These are phyloP conservation scores for Phytophthora hybrid DNA, from an alignment of 352 stramenopile species.

Conservation along the genomic window DNA sequence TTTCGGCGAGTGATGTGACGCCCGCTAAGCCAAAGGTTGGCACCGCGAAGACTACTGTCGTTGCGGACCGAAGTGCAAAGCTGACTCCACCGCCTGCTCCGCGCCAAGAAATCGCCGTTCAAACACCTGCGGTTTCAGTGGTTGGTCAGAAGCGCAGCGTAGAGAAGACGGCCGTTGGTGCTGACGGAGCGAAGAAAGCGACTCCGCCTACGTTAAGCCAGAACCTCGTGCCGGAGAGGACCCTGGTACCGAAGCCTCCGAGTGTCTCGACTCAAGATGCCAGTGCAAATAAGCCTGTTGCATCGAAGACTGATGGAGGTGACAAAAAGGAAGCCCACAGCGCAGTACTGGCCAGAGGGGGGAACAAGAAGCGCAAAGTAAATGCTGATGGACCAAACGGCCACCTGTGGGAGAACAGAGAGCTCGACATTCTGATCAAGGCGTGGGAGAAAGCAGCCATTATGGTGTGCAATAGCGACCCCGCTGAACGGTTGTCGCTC, in stretches of 20 bases:
- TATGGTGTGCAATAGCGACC: constrained; percentile 34
- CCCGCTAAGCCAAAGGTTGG: constrained; percentile 2
- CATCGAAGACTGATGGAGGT: background rate
- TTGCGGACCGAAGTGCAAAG: background rate
- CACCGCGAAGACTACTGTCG: background rate
- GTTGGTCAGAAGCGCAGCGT: background rate
- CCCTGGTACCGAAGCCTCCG: background rate
- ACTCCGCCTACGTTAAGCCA: background rate
- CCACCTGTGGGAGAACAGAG: constrained; percentile 42
- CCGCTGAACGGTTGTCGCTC: constrained; percentile 33
- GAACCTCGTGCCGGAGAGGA: background rate
- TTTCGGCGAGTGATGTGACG: background rate
- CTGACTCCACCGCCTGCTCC: background rate
- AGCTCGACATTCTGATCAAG: constrained; percentile 43
- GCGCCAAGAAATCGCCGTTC: background rate
- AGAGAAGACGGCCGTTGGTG: background rate
- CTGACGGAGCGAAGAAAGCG: background rate
- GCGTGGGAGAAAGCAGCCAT: constrained; percentile 50
- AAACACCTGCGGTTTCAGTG: background rate
- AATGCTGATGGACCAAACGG: constrained; percentile 33
- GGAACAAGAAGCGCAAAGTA: constrained; percentile 37
- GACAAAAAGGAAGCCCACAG: background rate
- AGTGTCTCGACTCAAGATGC: background rate
- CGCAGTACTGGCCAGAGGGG: background rate
- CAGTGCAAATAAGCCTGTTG: background rate